Evolutionary conservation across 2,329 filamentous ascomycete species (phyloP).

Genomic region (Trichophyton mentagrophytes): DNA sequence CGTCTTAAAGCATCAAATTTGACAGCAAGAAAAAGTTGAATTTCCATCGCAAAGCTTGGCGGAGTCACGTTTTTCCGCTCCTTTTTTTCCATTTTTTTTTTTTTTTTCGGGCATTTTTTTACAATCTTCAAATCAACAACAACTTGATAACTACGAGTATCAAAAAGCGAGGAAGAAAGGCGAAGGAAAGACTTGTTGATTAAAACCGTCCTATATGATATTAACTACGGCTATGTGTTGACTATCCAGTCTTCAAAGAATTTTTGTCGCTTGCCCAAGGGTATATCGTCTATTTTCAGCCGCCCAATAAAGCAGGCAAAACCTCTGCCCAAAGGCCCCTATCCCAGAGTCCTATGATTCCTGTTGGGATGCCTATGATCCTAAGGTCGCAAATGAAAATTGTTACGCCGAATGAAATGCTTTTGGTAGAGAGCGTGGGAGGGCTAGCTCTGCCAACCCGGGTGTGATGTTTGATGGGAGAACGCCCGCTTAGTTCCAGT

Average conservation of each 20-base stretch:
- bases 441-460: background rate
- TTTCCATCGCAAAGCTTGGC: background rate
- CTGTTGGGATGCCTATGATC: background rate
- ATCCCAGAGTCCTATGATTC: background rate
- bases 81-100: background rate
- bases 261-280: background rate
- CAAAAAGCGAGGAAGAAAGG: background rate
- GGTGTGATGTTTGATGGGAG: background rate
- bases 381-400: background rate
- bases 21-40: constrained; percentile 8
- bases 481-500: background rate
- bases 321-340: background rate
- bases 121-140: no score
- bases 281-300: background rate
- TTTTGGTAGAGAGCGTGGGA: background rate
- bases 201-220: background rate
- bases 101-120: no score
- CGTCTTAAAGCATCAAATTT: constrained; percentile 6
- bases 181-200: background rate
- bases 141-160: no score
- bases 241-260: background rate
- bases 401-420: background rate
- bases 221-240: background rate
- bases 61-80: background rate
- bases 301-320: background rate